Base-by-base conservation (phyloP, 176 grass and related monocot species). In the Phyllostachys edulis region DNA sequence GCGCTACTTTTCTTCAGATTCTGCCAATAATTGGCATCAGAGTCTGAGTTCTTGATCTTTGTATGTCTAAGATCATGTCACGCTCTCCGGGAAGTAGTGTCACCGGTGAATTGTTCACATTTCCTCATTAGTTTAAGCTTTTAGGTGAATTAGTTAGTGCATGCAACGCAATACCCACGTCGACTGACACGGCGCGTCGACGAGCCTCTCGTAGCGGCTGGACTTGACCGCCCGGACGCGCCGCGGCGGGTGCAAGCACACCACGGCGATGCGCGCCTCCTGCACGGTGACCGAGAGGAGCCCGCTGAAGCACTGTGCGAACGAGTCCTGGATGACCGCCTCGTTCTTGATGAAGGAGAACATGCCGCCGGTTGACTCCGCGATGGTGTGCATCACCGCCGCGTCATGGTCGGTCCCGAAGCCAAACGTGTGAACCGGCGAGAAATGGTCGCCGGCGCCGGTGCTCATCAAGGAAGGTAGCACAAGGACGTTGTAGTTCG, bases 361-460 rank as follows among this genome's bases (percentile, higher is more conserved):
- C 0, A 92, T 97, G n/a, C 95, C 95, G 66, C 86, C 73, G 2
- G 95, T 89, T 40, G 37, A 3, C 37, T 38, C 37, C 37, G 95
- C 80, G 47, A 97, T 79, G 18, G 84, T 84, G 77, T 97, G 95
- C 95, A 97, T 92, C 36, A 88, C 84, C 42, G 80, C 87, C 12
- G 95, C 90, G 60, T 97, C 95, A 75, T 97, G 95, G 69, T 97
- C 95, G 3, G 75, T 57, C 16, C 92, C 95, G 79, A 94, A 93
- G 5, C 92, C 92, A 47, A 97, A 97, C 13, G 90, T 86, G 85
- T 97, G 92, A 9, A 97, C 75, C 32, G 90, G 92, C 45, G 70
- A 71, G 9, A 50, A 6, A 41, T 52, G 72, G 55, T 77, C 11
- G 5, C 76, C 71, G 3, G 12, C 50, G 1, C 78, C 69, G 23